Percentiles rank a stretch among this genome's conserved stretches.
Conservation (phyloP, 139 green algal species). For the Choricystis sp. region DNA sequence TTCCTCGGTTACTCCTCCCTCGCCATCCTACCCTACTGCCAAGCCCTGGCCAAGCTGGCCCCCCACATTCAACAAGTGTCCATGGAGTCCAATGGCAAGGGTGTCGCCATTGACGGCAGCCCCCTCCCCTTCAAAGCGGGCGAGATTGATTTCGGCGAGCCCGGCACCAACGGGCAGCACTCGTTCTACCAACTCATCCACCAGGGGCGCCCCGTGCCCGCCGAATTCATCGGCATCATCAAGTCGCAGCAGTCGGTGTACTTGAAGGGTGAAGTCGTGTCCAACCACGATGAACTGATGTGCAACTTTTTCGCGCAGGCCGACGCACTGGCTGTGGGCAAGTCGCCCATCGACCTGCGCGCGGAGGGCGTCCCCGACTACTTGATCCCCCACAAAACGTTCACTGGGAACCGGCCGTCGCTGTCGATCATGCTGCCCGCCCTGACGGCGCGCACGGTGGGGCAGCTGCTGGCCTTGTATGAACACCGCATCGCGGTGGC, state of each 20-base stretch:
- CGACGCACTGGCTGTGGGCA: slow-evolving; percentile 92
- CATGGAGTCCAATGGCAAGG: slow-evolving; percentile 99
- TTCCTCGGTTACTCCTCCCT: slow-evolving; percentile 81
- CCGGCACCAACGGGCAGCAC: slow-evolving; percentile 99
- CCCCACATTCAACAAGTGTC: slow-evolving; percentile 96
- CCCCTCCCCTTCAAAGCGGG: slow-evolving; percentile 65
- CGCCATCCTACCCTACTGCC: slow-evolving; percentile 96
- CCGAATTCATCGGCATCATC: slow-evolving; percentile 95
- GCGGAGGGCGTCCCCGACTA: slow-evolving; percentile 64
- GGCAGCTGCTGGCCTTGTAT: slow-evolving; percentile 92
- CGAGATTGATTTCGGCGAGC: slow-evolving; percentile 99
- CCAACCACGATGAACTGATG: slow-evolving; percentile 99
- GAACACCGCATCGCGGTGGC: slow-evolving; percentile 89
- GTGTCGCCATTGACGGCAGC: slow-evolving; percentile 77
- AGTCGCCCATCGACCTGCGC: slow-evolving; percentile 65
- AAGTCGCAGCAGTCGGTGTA: slow-evolving; percentile 83
- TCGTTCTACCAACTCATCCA: slow-evolving; percentile 87
- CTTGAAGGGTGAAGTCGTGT: slow-evolving; percentile 85
- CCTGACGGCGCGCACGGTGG: slow-evolving; percentile 76
- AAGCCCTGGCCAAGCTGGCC: slow-evolving; percentile 88
- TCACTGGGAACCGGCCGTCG: slow-evolving; percentile 82
- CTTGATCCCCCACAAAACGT: slow-evolving; percentile 86
- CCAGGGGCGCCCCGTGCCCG: slow-evolving; percentile 81
- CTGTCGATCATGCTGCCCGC: slow-evolving; percentile 81
- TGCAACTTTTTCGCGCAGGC: slow-evolving; percentile 98